Evolutionary conservation across 768 basidiomycete genomes (phyloP), one percentile per base, ranked within the genome.

Genomic region (Rhizopogon roseolus): DNA sequence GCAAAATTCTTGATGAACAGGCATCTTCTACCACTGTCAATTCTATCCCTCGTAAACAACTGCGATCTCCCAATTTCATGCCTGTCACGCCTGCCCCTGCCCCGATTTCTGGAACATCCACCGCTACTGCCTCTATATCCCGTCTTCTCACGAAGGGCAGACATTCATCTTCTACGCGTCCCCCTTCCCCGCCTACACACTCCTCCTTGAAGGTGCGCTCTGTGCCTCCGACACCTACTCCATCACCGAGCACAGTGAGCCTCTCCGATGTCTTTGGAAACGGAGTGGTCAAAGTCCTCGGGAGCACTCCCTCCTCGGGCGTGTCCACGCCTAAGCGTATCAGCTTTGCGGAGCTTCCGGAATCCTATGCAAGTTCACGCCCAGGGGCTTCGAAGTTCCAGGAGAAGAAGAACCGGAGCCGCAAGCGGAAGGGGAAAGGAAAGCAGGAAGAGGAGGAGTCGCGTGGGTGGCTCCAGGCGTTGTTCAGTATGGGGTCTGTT

Each of bases 51-150:
- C 56, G 50, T 14, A 64, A 54, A 41, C n/a, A 46, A 16, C 37
- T 19, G 34, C 64, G 65, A 32, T 25, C 62, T 17, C 64, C 61
- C 36, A 42, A 55, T 39, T 63, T 63, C 73, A 75, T 36, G 71
- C 81, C 52, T 28, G 62, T 66, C 54, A 77, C 64, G 43, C 70
- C 69, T 4, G 77, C 80, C 3, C 84, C 86, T 1, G 73, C 76
- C 9, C 80, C 81, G 9, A 63, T 67, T 1, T 73, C 85, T 6
- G 76, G 80, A n/a, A 85, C 86, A 4, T 88, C 86, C 4, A 86
- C 74, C 5, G 85, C 90, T 1, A 92, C 90, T 2, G 90, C 89
- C 1, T 86, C 84, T 28, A 76, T 92, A 45, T 89, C 88, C 22
- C 77, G 85, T n/a, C 77, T 91, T 13, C 86, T 85, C 60, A 88